Percentiles rank a stretch among this genome's conserved stretches.
These are phyloP conservation scores for Candida silvicultrix DNA, from an alignment of 805 yeast species.

Conservation along the genomic window DNA sequence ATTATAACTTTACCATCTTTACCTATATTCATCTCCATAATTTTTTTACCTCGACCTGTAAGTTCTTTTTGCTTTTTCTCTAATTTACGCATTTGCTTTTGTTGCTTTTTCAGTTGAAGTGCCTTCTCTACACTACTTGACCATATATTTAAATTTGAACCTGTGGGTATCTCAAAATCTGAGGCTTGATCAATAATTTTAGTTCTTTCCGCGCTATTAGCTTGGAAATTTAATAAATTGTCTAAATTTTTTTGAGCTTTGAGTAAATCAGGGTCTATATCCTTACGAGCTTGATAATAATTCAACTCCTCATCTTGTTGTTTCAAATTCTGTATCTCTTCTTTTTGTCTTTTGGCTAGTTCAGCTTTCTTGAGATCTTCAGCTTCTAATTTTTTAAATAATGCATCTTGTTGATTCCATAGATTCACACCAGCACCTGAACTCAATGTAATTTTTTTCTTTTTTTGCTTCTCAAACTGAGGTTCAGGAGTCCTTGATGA, in stretches of 20 bases:
- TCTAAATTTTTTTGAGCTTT: constrained; percentile 73
- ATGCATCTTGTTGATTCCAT: constrained; percentile 61
- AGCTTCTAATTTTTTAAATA: constrained; percentile 55
- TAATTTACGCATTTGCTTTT: constrained; percentile 58
- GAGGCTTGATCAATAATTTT: constrained; percentile 89
- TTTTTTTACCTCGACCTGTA: constrained; percentile 67
- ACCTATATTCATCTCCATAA: constrained; percentile 68
- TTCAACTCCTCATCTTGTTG: constrained; percentile 39
- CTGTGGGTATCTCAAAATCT: constrained; percentile 66
- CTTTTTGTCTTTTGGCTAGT: constrained; percentile 27
- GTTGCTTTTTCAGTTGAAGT: constrained; percentile 79
- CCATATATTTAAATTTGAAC: constrained; percentile 61
- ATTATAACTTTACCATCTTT: constrained; percentile 73
- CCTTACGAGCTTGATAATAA: constrained; percentile 32
- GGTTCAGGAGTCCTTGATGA: constrained; percentile 10
- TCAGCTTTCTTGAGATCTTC: constrained; percentile 30
- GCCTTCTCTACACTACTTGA: constrained; percentile 82
- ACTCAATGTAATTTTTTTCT: constrained; percentile 47
- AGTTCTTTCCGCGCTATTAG: constrained; percentile 83
- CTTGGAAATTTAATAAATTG: constrained; percentile 73
- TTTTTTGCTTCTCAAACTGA: constrained; percentile 26
- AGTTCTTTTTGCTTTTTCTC: constrained; percentile 53
- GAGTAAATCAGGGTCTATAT: constrained; percentile 49
- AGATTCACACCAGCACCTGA: constrained; percentile 59
- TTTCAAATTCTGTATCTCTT: constrained; percentile 29